Conservation (phyloP, 2,329 filamentous ascomycete species). For the Chaetomium sp. region DNA sequence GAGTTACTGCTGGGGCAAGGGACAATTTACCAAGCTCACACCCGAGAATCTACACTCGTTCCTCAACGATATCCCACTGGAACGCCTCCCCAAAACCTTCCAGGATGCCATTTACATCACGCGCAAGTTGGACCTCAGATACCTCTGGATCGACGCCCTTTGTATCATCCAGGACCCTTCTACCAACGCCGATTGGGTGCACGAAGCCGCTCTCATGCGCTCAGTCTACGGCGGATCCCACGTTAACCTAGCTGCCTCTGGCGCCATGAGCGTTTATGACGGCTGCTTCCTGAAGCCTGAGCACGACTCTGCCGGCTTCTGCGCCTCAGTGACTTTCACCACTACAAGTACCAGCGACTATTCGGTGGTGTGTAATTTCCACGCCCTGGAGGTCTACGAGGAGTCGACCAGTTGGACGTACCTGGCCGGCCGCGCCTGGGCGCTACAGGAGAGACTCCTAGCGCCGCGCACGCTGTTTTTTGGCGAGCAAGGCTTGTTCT, state of each 20-base stretch:
- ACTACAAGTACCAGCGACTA: not conserved
- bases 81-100: conserved; percentile 11
- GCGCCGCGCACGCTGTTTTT: conserved; percentile 2
- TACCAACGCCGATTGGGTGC: conserved; percentile 15
- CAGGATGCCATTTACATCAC: conserved; percentile 14
- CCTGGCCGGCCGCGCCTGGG: conserved; percentile 13
- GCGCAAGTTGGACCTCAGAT: conserved; percentile 9
- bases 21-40: not conserved
- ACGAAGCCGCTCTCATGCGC: conserved; percentile 14
- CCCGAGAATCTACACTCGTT: conserved; percentile 1
- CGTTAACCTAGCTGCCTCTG: conserved; percentile 11
- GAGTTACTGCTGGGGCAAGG: conserved; percentile 18
- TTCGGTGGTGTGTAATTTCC: not conserved
- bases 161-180: too few species aligned
- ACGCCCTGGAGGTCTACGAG: not conserved
- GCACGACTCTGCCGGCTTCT: too few species aligned
- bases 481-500: not conserved
- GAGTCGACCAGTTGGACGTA: not conserved
- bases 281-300: not conserved
- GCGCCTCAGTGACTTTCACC: too few species aligned
- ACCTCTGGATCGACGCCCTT: conserved; percentile 21
- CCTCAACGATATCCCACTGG: conserved; percentile 5
- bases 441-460: conserved; percentile 14
- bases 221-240: conserved; percentile 13
- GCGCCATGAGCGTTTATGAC: not conserved